phyloP scores from a whole-genome alignment of 495 filamentous ascomycete genomes.

The Choiromyces venosus region DNA sequence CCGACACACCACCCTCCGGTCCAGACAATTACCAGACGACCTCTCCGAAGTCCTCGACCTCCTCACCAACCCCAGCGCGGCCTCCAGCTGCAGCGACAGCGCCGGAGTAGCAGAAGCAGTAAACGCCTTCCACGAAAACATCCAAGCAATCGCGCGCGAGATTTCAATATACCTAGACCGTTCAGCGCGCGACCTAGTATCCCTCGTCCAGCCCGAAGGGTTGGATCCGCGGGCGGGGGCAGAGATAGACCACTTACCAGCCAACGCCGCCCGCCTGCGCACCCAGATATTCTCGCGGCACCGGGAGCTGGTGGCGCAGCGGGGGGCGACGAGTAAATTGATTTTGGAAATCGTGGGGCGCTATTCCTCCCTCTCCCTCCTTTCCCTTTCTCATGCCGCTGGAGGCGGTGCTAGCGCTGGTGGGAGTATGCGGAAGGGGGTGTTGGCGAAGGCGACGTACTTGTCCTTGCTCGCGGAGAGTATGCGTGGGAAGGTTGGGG shows the following conservation, averaged over 20 bases:
- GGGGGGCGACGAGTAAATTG: constrained; percentile 16
- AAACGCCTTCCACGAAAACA: constrained; percentile 31
- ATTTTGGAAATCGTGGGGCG: constrained; percentile 11
- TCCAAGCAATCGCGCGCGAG: constrained; percentile 24
- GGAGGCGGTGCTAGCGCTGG: background rate
- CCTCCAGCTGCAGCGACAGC: constrained; percentile 4
- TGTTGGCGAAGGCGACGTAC: constrained; percentile 29
- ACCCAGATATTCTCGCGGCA: constrained; percentile 26
- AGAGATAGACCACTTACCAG: constrained; percentile 33
- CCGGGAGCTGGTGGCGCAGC: constrained; percentile 9
- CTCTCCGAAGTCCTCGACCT: constrained; percentile 39
- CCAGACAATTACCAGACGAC: constrained; percentile 31
- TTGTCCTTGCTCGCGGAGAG: constrained; percentile 32
- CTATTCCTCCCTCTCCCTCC: constrained; percentile 8
- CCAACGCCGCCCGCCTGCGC: constrained; percentile 34
- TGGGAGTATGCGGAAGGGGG: constrained; percentile 12
- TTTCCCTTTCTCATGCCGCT: constrained; percentile 17
- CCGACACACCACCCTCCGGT: constrained; percentile 18
- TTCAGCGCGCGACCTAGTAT: constrained; percentile 13
- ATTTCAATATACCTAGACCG: constrained; percentile 26
- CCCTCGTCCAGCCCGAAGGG: background rate
- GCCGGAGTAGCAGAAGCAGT: constrained; percentile 30
- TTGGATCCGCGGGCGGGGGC: background rate
- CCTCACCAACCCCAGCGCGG: constrained; percentile 18
- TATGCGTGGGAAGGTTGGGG: constrained; percentile 36